Base-by-base conservation (phyloP, 1,284 basidiomycete genomes). In the Boletellus deceptivus region DNA sequence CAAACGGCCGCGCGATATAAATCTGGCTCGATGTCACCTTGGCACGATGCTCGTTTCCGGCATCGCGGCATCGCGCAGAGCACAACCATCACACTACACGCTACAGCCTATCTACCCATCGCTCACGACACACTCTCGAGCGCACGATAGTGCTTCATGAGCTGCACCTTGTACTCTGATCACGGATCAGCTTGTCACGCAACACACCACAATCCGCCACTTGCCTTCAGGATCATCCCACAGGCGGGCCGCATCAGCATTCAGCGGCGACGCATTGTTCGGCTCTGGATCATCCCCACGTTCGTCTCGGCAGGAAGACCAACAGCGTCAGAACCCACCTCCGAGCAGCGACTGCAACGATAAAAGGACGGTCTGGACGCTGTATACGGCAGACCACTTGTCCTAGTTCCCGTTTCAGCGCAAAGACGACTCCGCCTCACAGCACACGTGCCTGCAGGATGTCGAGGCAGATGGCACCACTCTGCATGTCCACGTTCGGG, bases 341-440 rank as follows among this genome's bases (percentile, higher is more conserved):
- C 91, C 91, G 42, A 93, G 77, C 25, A 93, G 72, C 9, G 88
- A 91, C 61, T 93, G 91, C 50, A 93, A 68, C 8, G 91, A 93
- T n/a, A 93, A 72, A 13, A 93, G 76, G 40, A 93, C 89, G 0
- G 90, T 92, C 57, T 92, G 89, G 27, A 93, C 91, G 51, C 88
- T 91, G 67, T 93, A 91, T 3, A 93, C 86, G 9, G 91, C 91
- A 11, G 89, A 91, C 91, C 91, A 93, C 65, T 93, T 89, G 69
- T 93, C 90, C 86, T 93, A 57, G 2, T 44, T 18, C 39, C 40
- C 10, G 10, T 29, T 46, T 69, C 6, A 67, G 52, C 1, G 51
- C 41, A 55, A 38, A 6, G 6, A n/a, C 18, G 11, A 49, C 39
- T 33, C 33, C 48, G 20, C 24, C 16, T 24, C 45, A 22, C 38